Evolutionary conservation across 2,329 filamentous ascomycete species (phyloP), one percentile per base, ranked within the genome.

Genomic region (Calonectria pseudoreteaudii): DNA sequence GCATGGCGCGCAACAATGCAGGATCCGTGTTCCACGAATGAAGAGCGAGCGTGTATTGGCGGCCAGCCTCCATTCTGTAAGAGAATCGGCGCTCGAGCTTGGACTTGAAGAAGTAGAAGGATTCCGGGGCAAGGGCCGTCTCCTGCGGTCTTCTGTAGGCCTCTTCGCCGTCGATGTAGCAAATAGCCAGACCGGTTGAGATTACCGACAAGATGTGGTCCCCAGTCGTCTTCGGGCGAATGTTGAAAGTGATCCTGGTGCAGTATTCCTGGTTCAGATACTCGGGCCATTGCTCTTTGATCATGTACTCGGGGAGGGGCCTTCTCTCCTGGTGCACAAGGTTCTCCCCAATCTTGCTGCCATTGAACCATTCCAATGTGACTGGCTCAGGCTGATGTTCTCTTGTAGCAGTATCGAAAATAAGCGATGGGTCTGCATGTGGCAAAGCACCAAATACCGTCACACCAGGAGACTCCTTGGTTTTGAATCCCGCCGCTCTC

Each of bases 261-360:
- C 66, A 70, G 36, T 75, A 75, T 7, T 38, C 58, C 52, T 70
- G 62, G 20, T 58, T 41, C 4, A 75, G 62, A 1, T 73, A 73
- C 18, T 70, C 70, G 9, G 73, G 73, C 73, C 73, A 75, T 10
- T 70, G 47, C 56, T 73, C 73, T 23, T 75, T 75, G 34, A 75
- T 75, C 73, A 75, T 75, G 53, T 75, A 75, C 36, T 75, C 73
- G 1, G 73, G 49, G n/a, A 66, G 65, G 1, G 69, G 41, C 16
- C 47, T 58, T 31, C 41, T 36, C 38, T 72, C 69, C 30, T 70
- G n/a, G 30, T 72, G 72, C 0, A 60, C 58, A 14, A 72, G 65
- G n/a, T 74, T 74, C n/a, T 74, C 47, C 16, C 72, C 72, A 18
- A 74, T 69, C 1, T 30, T 23, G 2, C 26, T 41, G 11, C 72